Percentiles rank a stretch among this genome's conserved stretches.
Conservation (phyloP, 768 basidiomycete genomes). For the Boletellus ananiceps region DNA sequence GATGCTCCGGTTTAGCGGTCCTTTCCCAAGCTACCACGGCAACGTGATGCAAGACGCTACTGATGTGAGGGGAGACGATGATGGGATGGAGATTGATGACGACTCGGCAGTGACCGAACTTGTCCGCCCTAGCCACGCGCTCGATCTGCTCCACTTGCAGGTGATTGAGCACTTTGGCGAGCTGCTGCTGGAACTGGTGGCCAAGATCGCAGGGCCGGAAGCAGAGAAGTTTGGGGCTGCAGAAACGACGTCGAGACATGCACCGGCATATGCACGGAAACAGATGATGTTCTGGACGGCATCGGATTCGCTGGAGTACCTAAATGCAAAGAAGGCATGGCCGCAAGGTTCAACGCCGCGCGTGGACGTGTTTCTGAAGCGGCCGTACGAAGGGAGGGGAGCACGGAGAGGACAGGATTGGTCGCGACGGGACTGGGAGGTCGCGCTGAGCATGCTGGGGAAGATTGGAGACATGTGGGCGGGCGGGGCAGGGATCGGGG, state of each 20-base stretch:
- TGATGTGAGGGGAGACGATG: slow-evolving; percentile 31
- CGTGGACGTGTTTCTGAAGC: slow-evolving; percentile 48
- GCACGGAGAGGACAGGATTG: slow-evolving; percentile 72
- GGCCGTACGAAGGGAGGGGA: slow-evolving; percentile 44
- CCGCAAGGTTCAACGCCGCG: slow-evolving; percentile 37
- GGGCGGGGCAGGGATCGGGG: slow-evolving; percentile 49
- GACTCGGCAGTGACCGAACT: slow-evolving; percentile 33
- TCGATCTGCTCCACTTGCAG: slow-evolving; percentile 63
- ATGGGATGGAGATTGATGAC: slow-evolving; percentile 63
- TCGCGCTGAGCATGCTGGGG: slow-evolving; percentile 43
- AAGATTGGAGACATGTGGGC: slow-evolving; percentile 48
- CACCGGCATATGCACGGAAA: slow-evolving; percentile 46
- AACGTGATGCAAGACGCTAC: slow-evolving; percentile 15
- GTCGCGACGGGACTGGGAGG: slow-evolving; percentile 64
- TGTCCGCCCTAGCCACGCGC: slow-evolving; percentile 48
- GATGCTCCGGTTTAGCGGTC: slow-evolving; percentile 37
- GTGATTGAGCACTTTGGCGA: slow-evolving; percentile 66
- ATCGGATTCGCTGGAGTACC: slow-evolving; percentile 53
- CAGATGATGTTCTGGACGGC: slow-evolving; percentile 49
- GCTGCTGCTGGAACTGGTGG: slow-evolving; percentile 54
- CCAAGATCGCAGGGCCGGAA: slow-evolving; percentile 48
- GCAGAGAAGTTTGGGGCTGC: slow-evolving; percentile 35
- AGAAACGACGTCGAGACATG: slow-evolving; percentile 46
- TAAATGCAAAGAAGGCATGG: slow-evolving; percentile 39
- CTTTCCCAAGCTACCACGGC: slow-evolving; percentile 36